A percentile compares a stretch with the other conserved stretches of the same genome.
Conservation (phyloP, 75 land plant species). For the Picea glauca region DNA sequence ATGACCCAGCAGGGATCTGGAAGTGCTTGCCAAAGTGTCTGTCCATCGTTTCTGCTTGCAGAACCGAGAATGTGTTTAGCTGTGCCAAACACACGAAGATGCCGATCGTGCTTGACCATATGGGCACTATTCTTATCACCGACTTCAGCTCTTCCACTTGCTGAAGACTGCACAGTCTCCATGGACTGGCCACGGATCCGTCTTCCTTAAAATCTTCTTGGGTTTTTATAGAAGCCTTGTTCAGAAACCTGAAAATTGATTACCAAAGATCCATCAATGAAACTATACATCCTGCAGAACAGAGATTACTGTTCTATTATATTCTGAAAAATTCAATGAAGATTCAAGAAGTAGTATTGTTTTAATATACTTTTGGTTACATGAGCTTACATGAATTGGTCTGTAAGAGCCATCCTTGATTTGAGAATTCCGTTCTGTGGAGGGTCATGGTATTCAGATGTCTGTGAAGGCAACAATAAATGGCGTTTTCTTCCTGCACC, state of each 20-base stretch:
- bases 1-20: conserved; percentile 57
- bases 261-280: no score
- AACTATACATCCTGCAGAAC: no score
- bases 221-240: conserved; percentile 53
- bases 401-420: conserved; percentile 58
- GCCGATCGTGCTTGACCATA: conserved; percentile 69
- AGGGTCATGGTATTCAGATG: conserved; percentile 27
- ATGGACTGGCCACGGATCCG: conserved; percentile 17
- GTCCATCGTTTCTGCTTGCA: conserved; percentile 68
- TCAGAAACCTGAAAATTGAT: conserved; percentile 41
- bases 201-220: conserved; percentile 29
- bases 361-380: background rate
- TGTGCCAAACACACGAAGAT: conserved; percentile 58
- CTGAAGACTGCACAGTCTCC: conserved; percentile 79
- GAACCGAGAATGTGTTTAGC: conserved; percentile 67
- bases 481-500: conserved; percentile 45
- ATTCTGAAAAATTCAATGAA: conserved; percentile 5
- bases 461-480: conserved; percentile 22
- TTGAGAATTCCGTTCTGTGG: conserved; percentile 64
- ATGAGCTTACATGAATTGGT: conserved; percentile 11
- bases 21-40: conserved; percentile 34
- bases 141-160: conserved; percentile 82
- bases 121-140: conserved; percentile 62
- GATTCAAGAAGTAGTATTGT: background rate
- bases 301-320: no score